Evolutionary conservation across 2,329 filamentous ascomycete species (phyloP).

Genomic region (Pseudogymnoascus sp.): DNA sequence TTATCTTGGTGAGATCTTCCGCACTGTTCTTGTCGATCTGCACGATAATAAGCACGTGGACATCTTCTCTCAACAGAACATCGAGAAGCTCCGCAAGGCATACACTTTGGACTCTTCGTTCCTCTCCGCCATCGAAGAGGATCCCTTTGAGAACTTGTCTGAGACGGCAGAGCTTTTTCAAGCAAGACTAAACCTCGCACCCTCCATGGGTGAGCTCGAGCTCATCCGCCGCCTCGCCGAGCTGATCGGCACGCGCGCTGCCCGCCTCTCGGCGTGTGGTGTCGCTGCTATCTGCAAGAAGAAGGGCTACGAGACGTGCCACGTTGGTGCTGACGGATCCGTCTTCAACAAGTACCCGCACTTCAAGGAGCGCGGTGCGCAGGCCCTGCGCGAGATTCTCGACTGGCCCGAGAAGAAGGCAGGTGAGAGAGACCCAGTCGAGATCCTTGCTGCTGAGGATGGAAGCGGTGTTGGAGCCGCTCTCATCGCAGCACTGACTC

Average conservation of each 20-base stretch:
- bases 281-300: conserved; percentile 95
- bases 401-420: conserved; percentile 75
- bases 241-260: conserved; percentile 88
- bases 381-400: conserved; percentile 86
- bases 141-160: conserved; percentile 89
- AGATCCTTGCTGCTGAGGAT: conserved; percentile 85
- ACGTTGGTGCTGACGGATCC: conserved; percentile 92
- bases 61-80: conserved; percentile 79
- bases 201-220: conserved; percentile 74
- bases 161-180: conserved; percentile 81
- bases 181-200: conserved; percentile 62
- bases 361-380: conserved; percentile 87
- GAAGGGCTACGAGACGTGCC: conserved; percentile 80
- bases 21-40: conserved; percentile 75
- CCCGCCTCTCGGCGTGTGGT: conserved; percentile 86
- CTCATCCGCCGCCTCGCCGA: conserved; percentile 83
- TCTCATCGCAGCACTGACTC: conserved; percentile 71
- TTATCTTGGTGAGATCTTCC: conserved; percentile 92
- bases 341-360: conserved; percentile 99
- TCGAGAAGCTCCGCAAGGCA: conserved; percentile 69
- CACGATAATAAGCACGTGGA: conserved; percentile 67
- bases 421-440: conserved; percentile 77
- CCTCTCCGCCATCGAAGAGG: conserved; percentile 88
- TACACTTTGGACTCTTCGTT: conserved; percentile 92
- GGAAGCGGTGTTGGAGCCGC: conserved; percentile 96